Base-by-base conservation (phyloP, 768 basidiomycete genomes). In the Tephrocybe sp. region DNA sequence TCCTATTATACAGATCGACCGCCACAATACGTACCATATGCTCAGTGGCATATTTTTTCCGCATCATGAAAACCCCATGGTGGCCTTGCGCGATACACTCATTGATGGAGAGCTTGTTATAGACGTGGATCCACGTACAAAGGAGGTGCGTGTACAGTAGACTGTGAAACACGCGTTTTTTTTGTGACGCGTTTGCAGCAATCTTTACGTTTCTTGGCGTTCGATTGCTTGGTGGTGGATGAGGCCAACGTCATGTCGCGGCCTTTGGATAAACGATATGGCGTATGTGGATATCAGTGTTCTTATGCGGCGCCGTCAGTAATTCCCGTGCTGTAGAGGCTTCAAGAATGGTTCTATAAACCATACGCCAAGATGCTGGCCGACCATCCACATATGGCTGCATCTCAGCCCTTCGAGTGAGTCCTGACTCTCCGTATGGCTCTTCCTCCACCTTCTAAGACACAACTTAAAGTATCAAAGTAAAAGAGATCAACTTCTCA, bases 91-190 rank as follows among this genome's bases (percentile, higher is more conserved):
- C 57, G 86, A 89, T 63, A 91, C 91, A 0, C 73, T 99, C 9
- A 69, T 98, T 17, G 97, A 99, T 62, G 97, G 92, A 32, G 97
- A 99, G 65, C 82, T 98, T 37, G 93, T 99, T 4, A 74, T 92
- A 46, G 97, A 99, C 62, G 78, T 87, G 21, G 92, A 98, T 64
- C 88, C 87, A 8, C 69, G 67, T 32, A 93, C 86, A 28, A 82
- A 81, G 39, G 71, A 75, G 63, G 94, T 91, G 26, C 17, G 40
- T n/a, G 21, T 45, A 18, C n/a, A 33, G 48, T 48, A 36, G 21
- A 32, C 36, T 46, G 37, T 46, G 34, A 17, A 34, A 8, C 25
- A 23, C 32, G 26, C 33, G 24, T 20, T n/a, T 21, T n/a, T n/a
- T 40, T 36, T 40, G 33, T 25, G 43, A 41, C 55, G 53, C 47